Evolutionary conservation across 257 asterid genomes (phyloP).

Genomic region (Sherardia arvensis): DNA sequence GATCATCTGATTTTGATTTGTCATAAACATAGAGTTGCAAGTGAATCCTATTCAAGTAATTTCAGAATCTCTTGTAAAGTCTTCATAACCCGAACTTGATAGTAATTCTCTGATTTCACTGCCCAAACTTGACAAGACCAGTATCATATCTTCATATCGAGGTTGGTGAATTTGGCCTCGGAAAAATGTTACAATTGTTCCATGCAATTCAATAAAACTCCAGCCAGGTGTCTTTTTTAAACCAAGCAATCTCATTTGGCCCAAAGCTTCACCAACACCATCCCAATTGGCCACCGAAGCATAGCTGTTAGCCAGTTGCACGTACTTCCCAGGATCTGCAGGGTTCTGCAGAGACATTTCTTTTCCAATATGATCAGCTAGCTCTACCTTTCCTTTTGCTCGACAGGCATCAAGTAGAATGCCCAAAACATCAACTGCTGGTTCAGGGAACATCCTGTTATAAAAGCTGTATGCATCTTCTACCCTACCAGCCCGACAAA

Average conservation of each 20-base stretch:
- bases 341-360: slow-evolving; percentile 45
- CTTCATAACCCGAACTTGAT: slow-evolving; percentile 22
- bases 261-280: slow-evolving; percentile 77
- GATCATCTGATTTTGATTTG: neutral
- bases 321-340: slow-evolving; percentile 65
- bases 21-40: too few species aligned
- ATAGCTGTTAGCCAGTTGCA: slow-evolving; percentile 73
- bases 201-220: slow-evolving; percentile 74
- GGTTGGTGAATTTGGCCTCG: slow-evolving; percentile 57
- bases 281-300: slow-evolving; percentile 71
- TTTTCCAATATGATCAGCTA: slow-evolving; percentile 38
- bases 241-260: slow-evolving; percentile 63
- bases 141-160: slow-evolving; percentile 34
- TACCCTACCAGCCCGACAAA: slow-evolving; percentile 75
- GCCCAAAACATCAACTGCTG: slow-evolving; percentile 54
- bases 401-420: slow-evolving; percentile 71
- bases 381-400: slow-evolving; percentile 29
- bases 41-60: neutral
- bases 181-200: slow-evolving; percentile 50
- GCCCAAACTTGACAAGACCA: slow-evolving; percentile 32
- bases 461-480: slow-evolving; percentile 57
- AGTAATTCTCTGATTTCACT: slow-evolving; percentile 30
- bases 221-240: slow-evolving; percentile 69
- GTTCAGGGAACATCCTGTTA: slow-evolving; percentile 42
- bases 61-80: slow-evolving; percentile 15